Conservation (phyloP, 2,329 filamentous ascomycete species). For the Sporothrix brasiliensis region DNA sequence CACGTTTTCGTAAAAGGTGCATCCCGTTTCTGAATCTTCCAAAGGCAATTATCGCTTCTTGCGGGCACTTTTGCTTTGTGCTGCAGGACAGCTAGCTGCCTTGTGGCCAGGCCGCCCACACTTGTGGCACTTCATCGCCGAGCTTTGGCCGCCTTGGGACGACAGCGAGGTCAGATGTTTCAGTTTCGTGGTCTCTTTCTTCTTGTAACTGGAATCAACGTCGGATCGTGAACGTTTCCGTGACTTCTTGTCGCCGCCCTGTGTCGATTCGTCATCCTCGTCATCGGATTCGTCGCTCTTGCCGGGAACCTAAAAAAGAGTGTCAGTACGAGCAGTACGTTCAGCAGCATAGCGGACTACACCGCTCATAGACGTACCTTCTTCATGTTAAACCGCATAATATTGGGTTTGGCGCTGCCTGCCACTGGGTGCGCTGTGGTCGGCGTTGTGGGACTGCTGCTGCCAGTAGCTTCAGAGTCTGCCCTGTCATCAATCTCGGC, state of each 20-base stretch:
- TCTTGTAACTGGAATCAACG: conserved; percentile 60
- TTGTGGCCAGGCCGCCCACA: conserved; percentile 67
- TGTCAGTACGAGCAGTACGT: background rate
- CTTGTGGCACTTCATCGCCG: conserved; percentile 57
- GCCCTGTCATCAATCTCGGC: conserved; percentile 51
- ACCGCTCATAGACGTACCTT: conserved; percentile 19
- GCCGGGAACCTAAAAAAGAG: background rate
- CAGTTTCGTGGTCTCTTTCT: conserved; percentile 61
- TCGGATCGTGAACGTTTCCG: conserved; percentile 36
- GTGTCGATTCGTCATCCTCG: conserved; percentile 34
- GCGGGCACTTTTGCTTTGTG: conserved; percentile 16
- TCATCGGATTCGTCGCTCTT: conserved; percentile 46
- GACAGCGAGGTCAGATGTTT: conserved; percentile 66
- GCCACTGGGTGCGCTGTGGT: conserved; percentile 2
- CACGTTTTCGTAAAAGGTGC: no score
- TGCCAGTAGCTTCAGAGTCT: conserved; percentile 41
- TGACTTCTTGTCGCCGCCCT: conserved; percentile 13
- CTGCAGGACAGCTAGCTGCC: conserved; percentile 57
- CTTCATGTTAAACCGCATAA: conserved; percentile 44
- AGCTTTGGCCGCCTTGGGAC: conserved; percentile 40
- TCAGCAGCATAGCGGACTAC: background rate
- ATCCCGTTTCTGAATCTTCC: no score
- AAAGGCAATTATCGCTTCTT: conserved; percentile 23
- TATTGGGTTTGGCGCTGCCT: conserved; percentile 31
- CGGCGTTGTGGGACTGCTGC: conserved; percentile 30